A percentile compares a stretch with the other conserved stretches of the same genome.
phyloP scores from a whole-genome alignment of 192 early-diverging fungal genomes.

The Podila epicladia region DNA sequence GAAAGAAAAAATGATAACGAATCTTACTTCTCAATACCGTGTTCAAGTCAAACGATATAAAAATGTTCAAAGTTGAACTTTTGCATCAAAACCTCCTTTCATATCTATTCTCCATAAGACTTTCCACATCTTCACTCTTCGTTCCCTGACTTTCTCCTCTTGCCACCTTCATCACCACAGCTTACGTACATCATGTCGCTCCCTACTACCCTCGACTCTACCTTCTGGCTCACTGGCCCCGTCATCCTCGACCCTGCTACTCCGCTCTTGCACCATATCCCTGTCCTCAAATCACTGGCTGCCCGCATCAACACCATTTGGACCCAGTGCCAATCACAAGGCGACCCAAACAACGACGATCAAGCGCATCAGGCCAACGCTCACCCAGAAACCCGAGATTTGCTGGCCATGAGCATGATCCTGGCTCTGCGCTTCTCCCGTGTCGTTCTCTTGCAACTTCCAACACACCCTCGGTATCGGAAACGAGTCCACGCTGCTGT shows the following conservation, averaged over 20 bases:
- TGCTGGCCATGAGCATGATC: conserved; percentile 11
- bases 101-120: no score
- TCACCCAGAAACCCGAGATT: conserved; percentile 1
- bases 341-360: background rate
- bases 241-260: conserved; percentile 13
- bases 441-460: conserved; percentile 7
- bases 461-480: conserved; percentile 9
- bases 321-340: background rate
- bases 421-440: conserved; percentile 14
- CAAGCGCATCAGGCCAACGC: background rate
- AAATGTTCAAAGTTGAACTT: no score
- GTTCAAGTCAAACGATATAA: no score
- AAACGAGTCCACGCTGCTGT: background rate
- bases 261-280: conserved; percentile 23
- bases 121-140: no score
- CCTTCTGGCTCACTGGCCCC: background rate
- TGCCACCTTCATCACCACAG: background rate
- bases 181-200: background rate
- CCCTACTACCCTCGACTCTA: background rate
- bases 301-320: background rate
- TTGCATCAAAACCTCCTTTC: no score
- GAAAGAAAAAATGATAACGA: no score
- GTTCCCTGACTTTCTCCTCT: no score
- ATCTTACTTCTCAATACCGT: no score
- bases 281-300: conserved; percentile 2